These are phyloP conservation scores for Hypericum androsaemum DNA, from an alignment of 345 rosid species.

Conservation along the genomic window DNA sequence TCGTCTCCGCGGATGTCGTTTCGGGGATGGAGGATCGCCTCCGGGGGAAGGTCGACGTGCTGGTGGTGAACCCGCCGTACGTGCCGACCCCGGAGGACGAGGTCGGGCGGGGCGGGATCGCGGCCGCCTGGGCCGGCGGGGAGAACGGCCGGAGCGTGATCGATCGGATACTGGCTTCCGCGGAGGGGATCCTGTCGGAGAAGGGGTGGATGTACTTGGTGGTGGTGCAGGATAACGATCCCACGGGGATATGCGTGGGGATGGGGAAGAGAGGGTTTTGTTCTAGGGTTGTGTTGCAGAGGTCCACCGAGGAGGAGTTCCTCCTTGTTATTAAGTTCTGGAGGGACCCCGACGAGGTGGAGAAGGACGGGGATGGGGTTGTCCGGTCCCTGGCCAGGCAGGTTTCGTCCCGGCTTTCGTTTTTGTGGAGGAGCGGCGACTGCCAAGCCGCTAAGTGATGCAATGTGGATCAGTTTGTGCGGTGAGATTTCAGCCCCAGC, in stretches of 20 bases:
- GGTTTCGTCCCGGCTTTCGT: too few relatives aligned
- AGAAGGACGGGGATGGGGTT: background rate
- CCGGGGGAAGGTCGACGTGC: slow-evolving; percentile 55
- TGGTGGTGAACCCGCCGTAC: slow-evolving; percentile 91
- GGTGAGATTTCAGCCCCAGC: too few relatives aligned
- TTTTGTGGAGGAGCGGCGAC: too few relatives aligned
- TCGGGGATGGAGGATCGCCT: slow-evolving; percentile 61
- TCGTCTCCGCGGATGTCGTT: slow-evolving; percentile 48
- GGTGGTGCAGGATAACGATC: slow-evolving; percentile 45
- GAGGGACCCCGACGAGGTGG: slow-evolving; percentile 6
- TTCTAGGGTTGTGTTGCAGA: slow-evolving; percentile 60
- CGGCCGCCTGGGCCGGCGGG: slow-evolving; percentile 95
- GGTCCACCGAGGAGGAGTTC: slow-evolving; percentile 72
- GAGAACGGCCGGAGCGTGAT: slow-evolving; percentile 53
- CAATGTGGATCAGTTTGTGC: too few relatives aligned
- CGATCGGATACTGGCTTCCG: slow-evolving; percentile 53
- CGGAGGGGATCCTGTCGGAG: slow-evolving; percentile 48
- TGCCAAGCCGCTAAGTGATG: too few relatives aligned
- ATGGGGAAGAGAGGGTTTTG: slow-evolving; percentile 68
- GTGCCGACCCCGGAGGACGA: slow-evolving; percentile 92
- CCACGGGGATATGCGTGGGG: slow-evolving; percentile 46
- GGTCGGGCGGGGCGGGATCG: slow-evolving; percentile 44
- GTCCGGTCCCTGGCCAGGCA: background rate
- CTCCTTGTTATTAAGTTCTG: slow-evolving; percentile 58
- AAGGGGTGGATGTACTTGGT: slow-evolving; percentile 81